phyloP scores from a whole-genome alignment of 2,329 filamentous ascomycete genomes.

The Colletotrichum plurivorum region DNA sequence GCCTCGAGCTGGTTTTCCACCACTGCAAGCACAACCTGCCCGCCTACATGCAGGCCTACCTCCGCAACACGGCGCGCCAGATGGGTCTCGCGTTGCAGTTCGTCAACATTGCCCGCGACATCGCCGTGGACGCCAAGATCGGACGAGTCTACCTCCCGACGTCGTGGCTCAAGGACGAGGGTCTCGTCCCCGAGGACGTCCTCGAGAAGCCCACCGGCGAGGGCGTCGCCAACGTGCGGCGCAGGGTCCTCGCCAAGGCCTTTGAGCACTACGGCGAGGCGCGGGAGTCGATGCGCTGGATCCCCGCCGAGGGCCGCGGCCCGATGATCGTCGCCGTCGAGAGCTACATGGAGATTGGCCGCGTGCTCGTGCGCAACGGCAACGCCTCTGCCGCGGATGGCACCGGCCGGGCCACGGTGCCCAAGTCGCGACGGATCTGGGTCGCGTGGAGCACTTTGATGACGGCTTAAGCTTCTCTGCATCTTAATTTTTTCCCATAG shows the following conservation, averaged over 20 bases:
- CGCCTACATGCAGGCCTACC: conserved; percentile 51
- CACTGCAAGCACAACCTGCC: conserved; percentile 58
- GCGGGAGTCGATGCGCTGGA: conserved; percentile 68
- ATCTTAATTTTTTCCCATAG: conserved; percentile 26
- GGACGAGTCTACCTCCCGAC: conserved; percentile 78
- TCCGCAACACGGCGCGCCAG: conserved; percentile 69
- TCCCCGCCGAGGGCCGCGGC: conserved; percentile 72
- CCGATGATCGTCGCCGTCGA: conserved; percentile 79
- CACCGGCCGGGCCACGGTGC: conserved; percentile 57
- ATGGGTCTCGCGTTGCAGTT: conserved; percentile 85
- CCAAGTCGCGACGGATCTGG: conserved; percentile 60
- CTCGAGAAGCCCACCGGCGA: conserved; percentile 63
- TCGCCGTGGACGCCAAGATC: conserved; percentile 75
- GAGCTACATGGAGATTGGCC: conserved; percentile 83
- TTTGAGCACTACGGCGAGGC: conserved; percentile 72
- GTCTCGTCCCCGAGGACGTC: conserved; percentile 67
- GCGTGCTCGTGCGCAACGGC: conserved; percentile 62
- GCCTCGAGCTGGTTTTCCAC: conserved; percentile 75
- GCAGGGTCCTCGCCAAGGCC: conserved; percentile 70
- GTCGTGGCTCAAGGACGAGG: conserved; percentile 72
- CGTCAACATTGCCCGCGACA: conserved; percentile 82
- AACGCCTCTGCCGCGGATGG: conserved; percentile 26
- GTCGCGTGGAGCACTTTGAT: conserved; percentile 72
- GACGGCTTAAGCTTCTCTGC: conserved; percentile 3
- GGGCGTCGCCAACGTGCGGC: conserved; percentile 64